These are phyloP conservation scores for Dicorynia guianensis DNA, from an alignment of 306 rosid species.

Conservation along the genomic window DNA sequence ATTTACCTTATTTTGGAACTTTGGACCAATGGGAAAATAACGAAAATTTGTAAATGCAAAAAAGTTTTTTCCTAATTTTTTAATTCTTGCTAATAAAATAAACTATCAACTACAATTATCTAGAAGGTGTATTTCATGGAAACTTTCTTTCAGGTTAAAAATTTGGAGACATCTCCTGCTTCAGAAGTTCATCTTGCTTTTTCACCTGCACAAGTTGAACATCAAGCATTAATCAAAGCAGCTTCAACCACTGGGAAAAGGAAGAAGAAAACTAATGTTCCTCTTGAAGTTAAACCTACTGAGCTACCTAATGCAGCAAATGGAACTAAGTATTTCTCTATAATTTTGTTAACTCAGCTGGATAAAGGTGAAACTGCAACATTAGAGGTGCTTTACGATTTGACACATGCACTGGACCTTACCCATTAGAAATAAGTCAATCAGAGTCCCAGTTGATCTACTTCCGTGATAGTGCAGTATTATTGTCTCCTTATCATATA, in stretches of 20 bases:
- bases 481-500: conserved; percentile 85
- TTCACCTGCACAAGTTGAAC: conserved; percentile 82
- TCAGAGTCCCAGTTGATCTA: conserved; percentile 91
- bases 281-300: conserved; percentile 78
- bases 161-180: conserved; percentile 71
- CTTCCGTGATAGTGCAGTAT: conserved; percentile 82
- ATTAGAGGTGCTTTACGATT: conserved; percentile 78
- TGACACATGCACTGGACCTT: conserved; percentile 87
- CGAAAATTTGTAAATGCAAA: not conserved
- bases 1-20: conserved; percentile 20
- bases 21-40: conserved; percentile 6
- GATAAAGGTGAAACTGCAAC: conserved; percentile 68
- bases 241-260: conserved; percentile 68
- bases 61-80: not conserved
- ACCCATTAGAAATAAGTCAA: conserved; percentile 90
- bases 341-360: conserved; percentile 69
- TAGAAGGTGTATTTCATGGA: conserved; percentile 36
- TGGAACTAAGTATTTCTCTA: conserved; percentile 71
- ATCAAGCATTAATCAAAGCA: conserved; percentile 77
- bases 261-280: conserved; percentile 76
- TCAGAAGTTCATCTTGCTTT: conserved; percentile 84
- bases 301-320: conserved; percentile 83
- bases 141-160: conserved; percentile 74
- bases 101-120: conserved; percentile 21
- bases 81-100: conserved; percentile 12